Evolutionary conservation across 768 basidiomycete species (phyloP), one percentile per base, ranked within the genome.

Genomic region (Steccherinum ochraceum): DNA sequence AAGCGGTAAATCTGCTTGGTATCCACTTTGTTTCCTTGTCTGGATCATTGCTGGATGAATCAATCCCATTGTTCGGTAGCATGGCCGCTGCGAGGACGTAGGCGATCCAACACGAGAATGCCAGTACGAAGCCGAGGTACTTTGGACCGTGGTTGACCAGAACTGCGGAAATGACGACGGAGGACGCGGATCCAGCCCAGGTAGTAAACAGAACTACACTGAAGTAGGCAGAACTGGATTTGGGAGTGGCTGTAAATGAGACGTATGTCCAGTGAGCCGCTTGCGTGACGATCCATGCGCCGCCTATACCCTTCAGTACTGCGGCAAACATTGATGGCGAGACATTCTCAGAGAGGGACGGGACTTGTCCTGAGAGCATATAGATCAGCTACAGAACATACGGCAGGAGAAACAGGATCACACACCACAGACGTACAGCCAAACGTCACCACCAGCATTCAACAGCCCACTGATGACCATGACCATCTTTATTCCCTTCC

Each of bases 201-300:
- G 7, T 30, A 44, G 40, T 46, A 18, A 46, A 44, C 3, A 52
- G 51, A 5, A 35, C 24, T 12, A 46, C 24, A 18, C 51, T 45
- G 5, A 52, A 18, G 45, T 47, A 46, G 24, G 11, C 46, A 20
- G 51, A 52, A 4, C 51, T 44, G 10, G 25, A 39, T 21, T n/a
- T 11, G 23, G 51, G 27, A 7, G 19, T 10, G 16, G 51, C 18
- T 23, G 51, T 52, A 27, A 46, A 44, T 23, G 51, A 44, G 20
- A 52, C 27, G 51, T 40, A 47, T 7, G 51, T 45, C 24, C 26
- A 45, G 13, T 52, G 51, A 20, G 24, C 51, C 1, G 51, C 24
- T 3, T 44, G 5, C 12, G 46, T 21, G 20, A 52, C 51, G 11
- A 45, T 10, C 23, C 46, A 46, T 4, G 45, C 45, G 5, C 51